Percentiles rank a stretch among this genome's conserved stretches.
These are phyloP conservation scores for Peribolospora baueri DNA, from an alignment of 768 basidiomycete species.

Conservation along the genomic window DNA sequence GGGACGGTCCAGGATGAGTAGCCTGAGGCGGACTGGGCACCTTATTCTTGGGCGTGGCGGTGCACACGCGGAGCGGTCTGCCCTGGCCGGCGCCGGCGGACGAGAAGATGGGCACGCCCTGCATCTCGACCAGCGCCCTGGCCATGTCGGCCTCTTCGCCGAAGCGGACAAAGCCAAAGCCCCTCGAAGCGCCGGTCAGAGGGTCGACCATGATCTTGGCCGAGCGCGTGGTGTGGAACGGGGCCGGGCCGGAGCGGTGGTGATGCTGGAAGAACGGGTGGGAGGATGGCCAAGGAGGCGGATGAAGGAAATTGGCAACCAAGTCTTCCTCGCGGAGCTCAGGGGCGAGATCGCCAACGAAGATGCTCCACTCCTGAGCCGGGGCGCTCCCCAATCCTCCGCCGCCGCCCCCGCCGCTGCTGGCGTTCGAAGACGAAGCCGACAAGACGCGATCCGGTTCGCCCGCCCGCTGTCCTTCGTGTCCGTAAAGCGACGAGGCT, in stretches of 20 bases:
- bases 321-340: conserved; percentile 87
- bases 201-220: conserved; percentile 77
- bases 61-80: conserved; percentile 13
- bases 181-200: conserved; percentile 61
- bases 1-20: no score
- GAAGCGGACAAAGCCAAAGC: conserved; percentile 84
- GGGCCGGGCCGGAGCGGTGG: conserved; percentile 28
- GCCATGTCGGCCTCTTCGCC: conserved; percentile 71
- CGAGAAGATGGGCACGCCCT: conserved; percentile 32
- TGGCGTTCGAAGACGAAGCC: no score
- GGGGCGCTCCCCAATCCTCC: neutral
- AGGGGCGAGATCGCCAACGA: conserved; percentile 78
- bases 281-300: neutral
- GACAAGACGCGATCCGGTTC: neutral
- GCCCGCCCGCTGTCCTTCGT: neutral
- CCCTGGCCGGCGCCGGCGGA: conserved; percentile 74
- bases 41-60: no score
- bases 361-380: conserved; percentile 57
- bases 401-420: no score
- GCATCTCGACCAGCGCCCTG: conserved; percentile 74
- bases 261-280: neutral
- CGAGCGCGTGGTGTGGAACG: conserved; percentile 4
- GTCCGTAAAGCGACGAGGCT: conserved; percentile 1
- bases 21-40: no score
- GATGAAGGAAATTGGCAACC: conserved; percentile 39